These are phyloP conservation scores for Ulmus americana DNA, from an alignment of 331 rosid species.

Conservation along the genomic window DNA sequence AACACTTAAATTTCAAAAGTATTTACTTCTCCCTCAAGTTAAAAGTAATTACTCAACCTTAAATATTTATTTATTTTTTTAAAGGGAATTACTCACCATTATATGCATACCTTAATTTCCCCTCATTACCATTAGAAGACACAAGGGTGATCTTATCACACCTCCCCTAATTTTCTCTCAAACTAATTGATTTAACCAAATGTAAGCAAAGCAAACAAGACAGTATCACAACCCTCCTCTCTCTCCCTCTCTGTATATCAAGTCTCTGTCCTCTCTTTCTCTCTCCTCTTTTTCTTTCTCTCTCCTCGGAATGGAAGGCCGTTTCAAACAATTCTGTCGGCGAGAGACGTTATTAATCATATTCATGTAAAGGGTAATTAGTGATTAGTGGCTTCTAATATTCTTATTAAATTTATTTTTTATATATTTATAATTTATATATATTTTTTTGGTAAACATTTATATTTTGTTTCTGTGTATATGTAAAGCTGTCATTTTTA, in stretches of 20 bases:
- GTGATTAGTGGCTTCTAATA: conserved; percentile 38
- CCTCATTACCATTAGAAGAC: not conserved
- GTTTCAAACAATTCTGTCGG: conserved; percentile 80
- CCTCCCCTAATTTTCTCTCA: not conserved
- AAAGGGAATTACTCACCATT: not conserved
- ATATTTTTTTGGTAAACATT: not conserved
- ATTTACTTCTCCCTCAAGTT: not conserved
- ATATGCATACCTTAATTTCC: not conserved
- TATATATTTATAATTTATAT: not conserved
- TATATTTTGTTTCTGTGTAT: conserved; percentile 8
- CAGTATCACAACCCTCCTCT: conserved; percentile 23
- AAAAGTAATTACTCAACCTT: not conserved
- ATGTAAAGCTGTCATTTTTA: conserved; percentile 49
- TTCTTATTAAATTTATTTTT: conserved; percentile 1
- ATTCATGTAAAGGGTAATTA: conserved; percentile 27
- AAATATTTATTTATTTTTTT: no score
- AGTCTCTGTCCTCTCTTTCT: conserved; percentile 1
- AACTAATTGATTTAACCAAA: conserved; percentile 26
- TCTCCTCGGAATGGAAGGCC: conserved; percentile 40
- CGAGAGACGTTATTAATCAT: conserved; percentile 74
- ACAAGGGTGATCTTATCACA: not conserved
- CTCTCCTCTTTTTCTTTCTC: conserved; percentile 17
- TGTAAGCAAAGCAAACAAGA: conserved; percentile 21
- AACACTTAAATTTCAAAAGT: no score
- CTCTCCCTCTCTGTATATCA: not conserved